Percentiles rank a stretch among this genome's conserved stretches.
Evolutionary conservation across 2,329 filamentous ascomycete genomes (phyloP).

Genomic region (Cryphonectria radicalis): DNA sequence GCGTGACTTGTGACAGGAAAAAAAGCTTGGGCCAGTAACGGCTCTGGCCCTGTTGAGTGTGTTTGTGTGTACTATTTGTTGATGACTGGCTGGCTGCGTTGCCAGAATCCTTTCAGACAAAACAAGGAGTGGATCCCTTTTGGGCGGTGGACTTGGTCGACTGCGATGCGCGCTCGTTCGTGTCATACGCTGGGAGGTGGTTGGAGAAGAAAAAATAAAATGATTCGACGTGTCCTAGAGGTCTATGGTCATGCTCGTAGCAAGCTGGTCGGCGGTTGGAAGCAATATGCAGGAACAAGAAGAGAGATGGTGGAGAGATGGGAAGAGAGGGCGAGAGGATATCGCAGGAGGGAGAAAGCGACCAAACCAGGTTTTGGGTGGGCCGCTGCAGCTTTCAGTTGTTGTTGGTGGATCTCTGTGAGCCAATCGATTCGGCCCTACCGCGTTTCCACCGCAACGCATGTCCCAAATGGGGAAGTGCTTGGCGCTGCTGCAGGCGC

Average conservation of each 20-base stretch:
- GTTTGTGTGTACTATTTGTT: background rate
- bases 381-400: constrained; percentile 15
- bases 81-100: background rate
- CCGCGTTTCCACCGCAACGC: constrained; percentile 30
- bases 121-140: constrained; percentile 22
- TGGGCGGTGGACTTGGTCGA: constrained; percentile 3
- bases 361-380: constrained; percentile 29
- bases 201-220: constrained; percentile 10
- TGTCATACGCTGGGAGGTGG: constrained; percentile 15
- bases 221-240: constrained; percentile 28
- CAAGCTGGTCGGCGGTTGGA: constrained; percentile 13
- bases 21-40: constrained; percentile 6
- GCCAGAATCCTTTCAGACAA: constrained; percentile 25
- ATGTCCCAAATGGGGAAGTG: constrained; percentile 12
- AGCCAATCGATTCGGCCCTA: constrained; percentile 20
- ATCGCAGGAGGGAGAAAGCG: constrained; percentile 24
- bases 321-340: constrained; percentile 10
- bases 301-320: constrained; percentile 8
- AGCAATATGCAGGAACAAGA: constrained; percentile 12
- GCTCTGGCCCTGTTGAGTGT: background rate
- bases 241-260: constrained; percentile 26
- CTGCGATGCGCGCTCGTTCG: constrained; percentile 15
- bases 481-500: background rate
- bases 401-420: constrained; percentile 19
- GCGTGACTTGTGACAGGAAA: constrained; percentile 6